Evolutionary conservation across 805 yeast species (phyloP).

Genomic region (Lipomyces yamanashiensis): DNA sequence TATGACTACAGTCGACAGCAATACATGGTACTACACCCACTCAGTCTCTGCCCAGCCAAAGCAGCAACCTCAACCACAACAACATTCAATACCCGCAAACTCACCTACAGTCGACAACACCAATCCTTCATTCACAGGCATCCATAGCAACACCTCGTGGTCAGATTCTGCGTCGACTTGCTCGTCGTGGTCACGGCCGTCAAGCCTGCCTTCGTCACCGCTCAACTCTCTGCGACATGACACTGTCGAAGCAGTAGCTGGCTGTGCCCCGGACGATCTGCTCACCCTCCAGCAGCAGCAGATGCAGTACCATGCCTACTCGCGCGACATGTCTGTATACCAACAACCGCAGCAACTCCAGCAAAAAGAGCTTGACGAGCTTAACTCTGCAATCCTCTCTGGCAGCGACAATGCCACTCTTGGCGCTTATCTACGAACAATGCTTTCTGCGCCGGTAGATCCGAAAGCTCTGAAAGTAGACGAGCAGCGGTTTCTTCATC

Average conservation of each 20-base stretch:
- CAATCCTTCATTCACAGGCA: background rate
- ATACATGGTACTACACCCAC: background rate
- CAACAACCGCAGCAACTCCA: background rate
- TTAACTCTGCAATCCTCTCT: background rate
- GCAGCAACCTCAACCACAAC: background rate
- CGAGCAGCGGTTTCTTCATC: slow-evolving; percentile 1
- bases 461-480: background rate
- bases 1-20: background rate
- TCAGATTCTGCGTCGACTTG: slow-evolving; percentile 13
- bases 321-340: background rate
- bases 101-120: background rate
- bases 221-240: background rate
- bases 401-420: background rate
- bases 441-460: background rate
- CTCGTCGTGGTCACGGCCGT: slow-evolving; percentile 11
- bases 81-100: too few relatives aligned
- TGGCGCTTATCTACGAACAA: background rate
- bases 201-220: slow-evolving; percentile 9
- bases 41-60: background rate
- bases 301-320: background rate
- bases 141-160: background rate
- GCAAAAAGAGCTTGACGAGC: slow-evolving; percentile 9
- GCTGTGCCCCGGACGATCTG: background rate
- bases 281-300: background rate
- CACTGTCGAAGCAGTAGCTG: background rate